These are phyloP conservation scores for Hypomontagnella submonticulosa DNA, from an alignment of 495 filamentous ascomycete genomes.

Conservation along the genomic window DNA sequence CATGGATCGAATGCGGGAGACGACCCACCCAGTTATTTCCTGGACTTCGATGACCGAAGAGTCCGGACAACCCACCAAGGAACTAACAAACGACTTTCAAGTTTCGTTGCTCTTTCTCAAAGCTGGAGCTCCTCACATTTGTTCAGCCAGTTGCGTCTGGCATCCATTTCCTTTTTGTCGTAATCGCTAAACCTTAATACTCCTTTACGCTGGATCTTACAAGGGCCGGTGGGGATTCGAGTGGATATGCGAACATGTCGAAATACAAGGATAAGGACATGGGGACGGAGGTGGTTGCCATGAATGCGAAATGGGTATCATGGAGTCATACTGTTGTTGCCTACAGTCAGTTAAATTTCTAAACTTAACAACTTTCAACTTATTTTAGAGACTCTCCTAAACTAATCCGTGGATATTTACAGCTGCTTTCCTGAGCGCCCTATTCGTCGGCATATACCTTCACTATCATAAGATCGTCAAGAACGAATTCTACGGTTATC, in stretches of 20 bases:
- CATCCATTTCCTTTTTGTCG: not conserved
- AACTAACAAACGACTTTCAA: conserved; percentile 6
- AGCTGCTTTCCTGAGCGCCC: conserved; percentile 91
- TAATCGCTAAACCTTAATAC: not conserved
- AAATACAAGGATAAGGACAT: conserved; percentile 81
- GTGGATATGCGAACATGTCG: conserved; percentile 68
- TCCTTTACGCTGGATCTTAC: not conserved
- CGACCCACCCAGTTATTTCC: conserved; percentile 19
- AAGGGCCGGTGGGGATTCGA: too few species aligned
- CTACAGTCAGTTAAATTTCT: conserved; percentile 68
- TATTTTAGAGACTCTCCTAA: not conserved
- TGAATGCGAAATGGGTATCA: conserved; percentile 93
- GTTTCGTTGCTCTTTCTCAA: not conserved
- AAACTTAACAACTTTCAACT: not conserved
- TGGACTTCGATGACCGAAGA: conserved; percentile 25
- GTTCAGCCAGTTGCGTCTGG: too few species aligned
- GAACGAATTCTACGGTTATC: conserved; percentile 97
- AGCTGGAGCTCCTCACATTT: too few species aligned
- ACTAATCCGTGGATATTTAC: conserved; percentile 12
- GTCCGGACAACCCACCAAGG: conserved; percentile 15
- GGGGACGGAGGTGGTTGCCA: conserved; percentile 80
- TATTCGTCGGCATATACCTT: conserved; percentile 83
- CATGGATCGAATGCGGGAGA: conserved; percentile 24
- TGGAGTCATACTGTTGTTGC: conserved; percentile 87
- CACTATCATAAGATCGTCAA: conserved; percentile 98